A percentile compares a stretch with the other conserved stretches of the same genome.
Evolutionary conservation across 1,284 basidiomycete species (phyloP).

Genomic region (Leccinum fallax): DNA sequence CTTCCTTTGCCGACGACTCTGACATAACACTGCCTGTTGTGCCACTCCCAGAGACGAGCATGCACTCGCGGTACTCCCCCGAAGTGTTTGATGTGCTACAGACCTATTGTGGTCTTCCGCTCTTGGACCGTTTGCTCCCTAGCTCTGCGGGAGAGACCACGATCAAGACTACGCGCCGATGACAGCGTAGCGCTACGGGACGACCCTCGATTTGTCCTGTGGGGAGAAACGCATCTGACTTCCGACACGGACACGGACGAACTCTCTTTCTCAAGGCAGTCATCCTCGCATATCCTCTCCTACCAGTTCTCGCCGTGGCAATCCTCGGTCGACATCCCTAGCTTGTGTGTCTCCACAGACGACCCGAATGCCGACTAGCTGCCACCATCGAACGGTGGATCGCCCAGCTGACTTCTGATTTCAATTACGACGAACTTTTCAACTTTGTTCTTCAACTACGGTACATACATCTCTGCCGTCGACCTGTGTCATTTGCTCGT

Average conservation of each 20-base stretch:
- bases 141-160: constrained; percentile 45
- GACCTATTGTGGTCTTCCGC: constrained; percentile 73
- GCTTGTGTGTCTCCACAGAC: too few relatives aligned
- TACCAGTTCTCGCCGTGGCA: too few relatives aligned
- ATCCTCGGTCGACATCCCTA: too few relatives aligned
- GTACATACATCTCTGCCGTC: constrained; percentile 69
- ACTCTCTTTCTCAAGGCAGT: constrained; percentile 35
- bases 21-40: constrained; percentile 28
- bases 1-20: constrained; percentile 32
- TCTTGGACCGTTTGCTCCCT: constrained; percentile 60
- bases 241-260: too few relatives aligned
- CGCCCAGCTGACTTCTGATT: too few relatives aligned
- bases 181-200: constrained; percentile 62
- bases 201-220: constrained; percentile 41
- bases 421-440: constrained; percentile 41
- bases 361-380: too few relatives aligned
- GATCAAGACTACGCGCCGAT: constrained; percentile 62
- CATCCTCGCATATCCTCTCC: too few relatives aligned
- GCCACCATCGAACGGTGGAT: too few relatives aligned
- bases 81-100: constrained; percentile 81
- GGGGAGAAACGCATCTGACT: too few relatives aligned
- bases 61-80: constrained; percentile 66
- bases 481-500: constrained; percentile 81
- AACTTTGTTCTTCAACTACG: constrained; percentile 87
- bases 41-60: constrained; percentile 46